These are phyloP conservation scores for Incumbomyces delicatus DNA, from an alignment of 2,329 filamentous ascomycete species.

Conservation along the genomic window DNA sequence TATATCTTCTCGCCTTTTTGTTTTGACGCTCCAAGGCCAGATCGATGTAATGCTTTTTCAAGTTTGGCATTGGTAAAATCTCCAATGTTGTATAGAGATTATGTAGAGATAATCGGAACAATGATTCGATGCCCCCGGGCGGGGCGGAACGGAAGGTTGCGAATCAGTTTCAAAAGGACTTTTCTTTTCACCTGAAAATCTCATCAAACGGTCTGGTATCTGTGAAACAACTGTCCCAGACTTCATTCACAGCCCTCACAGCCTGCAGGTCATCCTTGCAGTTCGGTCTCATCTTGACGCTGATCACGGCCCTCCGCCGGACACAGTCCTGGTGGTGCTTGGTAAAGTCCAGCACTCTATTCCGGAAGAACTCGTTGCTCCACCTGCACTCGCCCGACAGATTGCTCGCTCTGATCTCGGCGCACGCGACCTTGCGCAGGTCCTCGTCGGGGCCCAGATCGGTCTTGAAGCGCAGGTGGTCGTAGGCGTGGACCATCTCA, in stretches of 20 bases:
- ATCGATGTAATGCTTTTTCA: too few species aligned
- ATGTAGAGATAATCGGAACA: too few species aligned
- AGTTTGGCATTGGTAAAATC: too few species aligned
- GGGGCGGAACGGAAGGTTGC: too few species aligned
- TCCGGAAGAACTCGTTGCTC: constrained; percentile 71
- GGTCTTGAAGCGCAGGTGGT: constrained; percentile 83
- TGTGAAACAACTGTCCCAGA: constrained; percentile 95
- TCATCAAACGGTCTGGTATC: constrained; percentile 96
- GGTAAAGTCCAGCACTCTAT: constrained; percentile 78
- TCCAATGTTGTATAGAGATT: too few species aligned
- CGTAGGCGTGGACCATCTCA: constrained; percentile 97
- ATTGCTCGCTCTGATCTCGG: constrained; percentile 91
- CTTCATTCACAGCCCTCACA: constrained; percentile 79
- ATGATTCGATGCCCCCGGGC: too few species aligned
- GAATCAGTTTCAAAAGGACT: too few species aligned
- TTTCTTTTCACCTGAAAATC: constrained; percentile 72
- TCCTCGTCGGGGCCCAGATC: constrained; percentile 60
- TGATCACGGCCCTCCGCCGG: constrained; percentile 65
- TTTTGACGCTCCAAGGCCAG: too few species aligned
- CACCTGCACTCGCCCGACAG: constrained; percentile 91
- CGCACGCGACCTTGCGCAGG: constrained; percentile 82
- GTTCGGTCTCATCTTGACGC: constrained; percentile 64
- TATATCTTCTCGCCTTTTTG: too few species aligned
- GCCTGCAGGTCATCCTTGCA: constrained; percentile 84
- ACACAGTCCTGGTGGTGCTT: constrained; percentile 94